Evolutionary conservation across 768 basidiomycete species (phyloP), one percentile per base, ranked within the genome.

Genomic region (Hypholoma sublateritium): DNA sequence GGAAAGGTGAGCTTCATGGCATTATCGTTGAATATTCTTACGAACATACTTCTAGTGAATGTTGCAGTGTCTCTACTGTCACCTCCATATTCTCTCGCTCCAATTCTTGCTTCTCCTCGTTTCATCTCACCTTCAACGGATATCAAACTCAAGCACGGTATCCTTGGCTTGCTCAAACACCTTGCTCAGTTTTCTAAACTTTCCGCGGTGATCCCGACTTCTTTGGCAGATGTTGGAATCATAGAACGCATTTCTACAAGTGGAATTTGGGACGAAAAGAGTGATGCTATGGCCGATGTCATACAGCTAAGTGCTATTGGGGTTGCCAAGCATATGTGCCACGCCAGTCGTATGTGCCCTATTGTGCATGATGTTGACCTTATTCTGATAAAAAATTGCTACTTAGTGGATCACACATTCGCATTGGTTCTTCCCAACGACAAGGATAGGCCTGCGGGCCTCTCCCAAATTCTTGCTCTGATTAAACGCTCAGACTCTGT

Each of bases 271-370:
- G 81, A 80, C 44, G 80, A 84, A 57, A 82, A 82, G 59, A 72
- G 81, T n/a, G 92, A 96, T 69, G 79, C 77, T 50, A 86, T 94
- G 79, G 87, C 89, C 5, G 89, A 93, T 53, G 81, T 91, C 21
- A 85, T 98, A 1, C 96, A 98, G 70, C 77, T 94, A 5, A 86
- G 86, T 47, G 92, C 91, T 0, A 89, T 98, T 50, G 93, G 93
- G 1, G 81, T 93, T 7, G 83, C 88, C 16, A 99, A 98, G 70
- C 92, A 96, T 68, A 78, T 98, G 53, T 94, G 91, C 67, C 86
- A 82, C 61, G 82, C 81, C 36, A 87, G 83, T 66, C 77, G 93
- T 95, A 67, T 64, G 85, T 64, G 37, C 37, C 32, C 53, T 22
- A 45, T 53, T 17, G 34, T 16, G 28, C 42, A 55, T 8, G 34